Evolutionary conservation across 148 eudicot species (phyloP), one percentile per base, ranked within the genome.

Genomic region (Arctostaphylos glauca): DNA sequence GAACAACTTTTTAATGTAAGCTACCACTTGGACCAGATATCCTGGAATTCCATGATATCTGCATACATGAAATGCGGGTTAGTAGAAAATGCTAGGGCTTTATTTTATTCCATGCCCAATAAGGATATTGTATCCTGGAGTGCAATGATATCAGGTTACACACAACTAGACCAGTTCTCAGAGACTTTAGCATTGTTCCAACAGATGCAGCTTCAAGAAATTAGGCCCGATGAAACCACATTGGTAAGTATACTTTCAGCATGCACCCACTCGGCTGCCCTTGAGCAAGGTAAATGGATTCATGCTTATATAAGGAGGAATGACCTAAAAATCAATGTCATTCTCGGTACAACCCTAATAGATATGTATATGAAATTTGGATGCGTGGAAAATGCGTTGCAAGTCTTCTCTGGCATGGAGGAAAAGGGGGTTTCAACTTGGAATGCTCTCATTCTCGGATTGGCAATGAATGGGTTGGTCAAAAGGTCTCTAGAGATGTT

Each of bases 361-460:
- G 86, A 92, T 87, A 94, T 92, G 97, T 94, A 94, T 80, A 92
- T 94, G 95, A 94, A 92, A 85, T 87, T 89, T 60, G 93, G 97
- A 5, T 86, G 88, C 60, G 86, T 90, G 76, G 93, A 92, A 75
- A 85, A 83, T 67, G 97, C 97, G 43, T 23, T 87, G 68, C 89
- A 92, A 70, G 89, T 92, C 70, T 92, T 94, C 44, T 5, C 80
- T 81, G 81, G 82, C 10, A 89, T 94, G 94, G 90, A 91, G 72
- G 89, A 91, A 56, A 90, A 77, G 73, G 89, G 91, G n/a, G 87
- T 92, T 62, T 91, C 95, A 1, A 75, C 91, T 73, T 93, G 97
- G 97, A 93, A 93, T 85, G 93, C 93, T 44, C 59, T 92, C 46
- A 92, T 93, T 77, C 84, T 84, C 59, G 95, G 97, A 54, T 84